Percentiles rank a stretch among this genome's conserved stretches.
Conservation (phyloP, 208 protist species). For the Trypanosoma caninum region DNA sequence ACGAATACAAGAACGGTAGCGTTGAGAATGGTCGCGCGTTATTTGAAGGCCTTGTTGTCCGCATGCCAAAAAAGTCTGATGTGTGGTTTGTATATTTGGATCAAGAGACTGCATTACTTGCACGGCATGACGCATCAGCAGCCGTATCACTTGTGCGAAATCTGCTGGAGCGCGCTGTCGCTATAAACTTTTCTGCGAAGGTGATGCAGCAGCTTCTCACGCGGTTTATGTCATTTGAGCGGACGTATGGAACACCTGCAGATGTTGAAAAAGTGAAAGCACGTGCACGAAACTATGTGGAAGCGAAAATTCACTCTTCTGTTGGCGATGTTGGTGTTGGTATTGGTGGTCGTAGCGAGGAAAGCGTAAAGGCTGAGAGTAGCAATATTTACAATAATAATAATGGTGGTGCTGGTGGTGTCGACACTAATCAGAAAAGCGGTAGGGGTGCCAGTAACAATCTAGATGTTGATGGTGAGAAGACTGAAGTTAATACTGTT, state of each 20-base stretch:
- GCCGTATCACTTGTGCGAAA: constrained; percentile 52
- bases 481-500: too few relatives aligned
- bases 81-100: constrained; percentile 90
- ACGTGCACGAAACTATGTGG: constrained; percentile 91
- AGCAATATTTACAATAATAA: not conserved
- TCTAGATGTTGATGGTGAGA: too few relatives aligned
- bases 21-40: constrained; percentile 84
- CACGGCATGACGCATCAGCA: constrained; percentile 35
- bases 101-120: constrained; percentile 77
- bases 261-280: constrained; percentile 93
- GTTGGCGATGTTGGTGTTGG: not conserved
- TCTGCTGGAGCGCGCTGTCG: constrained; percentile 78
- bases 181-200: constrained; percentile 79
- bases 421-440: not conserved
- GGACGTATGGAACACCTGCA: constrained; percentile 73
- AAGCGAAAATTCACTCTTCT: constrained; percentile 74
- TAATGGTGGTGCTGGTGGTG: too few relatives aligned
- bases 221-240: constrained; percentile 96
- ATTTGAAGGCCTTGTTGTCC: constrained; percentile 87
- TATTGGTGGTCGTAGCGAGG: not conserved
- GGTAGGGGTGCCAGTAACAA: too few relatives aligned
- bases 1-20: constrained; percentile 81
- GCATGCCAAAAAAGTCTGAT: constrained; percentile 84
- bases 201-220: constrained; percentile 95
- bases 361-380: not conserved